These are phyloP conservation scores for Aleurites moluccanus DNA, from an alignment of 441 rosid species.

Conservation along the genomic window DNA sequence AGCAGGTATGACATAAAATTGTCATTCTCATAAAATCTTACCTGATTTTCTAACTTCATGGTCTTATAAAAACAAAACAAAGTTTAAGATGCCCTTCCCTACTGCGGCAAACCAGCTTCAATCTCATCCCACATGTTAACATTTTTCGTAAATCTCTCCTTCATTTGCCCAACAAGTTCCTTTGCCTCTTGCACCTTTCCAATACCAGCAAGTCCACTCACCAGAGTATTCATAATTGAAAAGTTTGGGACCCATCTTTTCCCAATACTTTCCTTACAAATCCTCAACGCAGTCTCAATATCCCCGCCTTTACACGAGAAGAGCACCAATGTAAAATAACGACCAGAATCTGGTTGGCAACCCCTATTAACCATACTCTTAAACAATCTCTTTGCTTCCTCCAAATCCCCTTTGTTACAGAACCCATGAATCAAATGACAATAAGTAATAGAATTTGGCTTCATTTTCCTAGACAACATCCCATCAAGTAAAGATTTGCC, in stretches of 20 bases:
- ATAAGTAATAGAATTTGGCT: conserved; percentile 53
- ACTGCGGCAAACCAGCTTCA: conserved; percentile 61
- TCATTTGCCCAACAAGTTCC: conserved; percentile 47
- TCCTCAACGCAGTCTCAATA: conserved; percentile 52
- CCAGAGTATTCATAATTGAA: conserved; percentile 61
- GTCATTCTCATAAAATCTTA: conserved; percentile 15
- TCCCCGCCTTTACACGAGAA: conserved; percentile 59
- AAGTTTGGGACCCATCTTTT: conserved; percentile 73
- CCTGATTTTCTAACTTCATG: neutral
- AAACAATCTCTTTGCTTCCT: conserved; percentile 64
- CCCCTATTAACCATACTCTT: conserved; percentile 52
- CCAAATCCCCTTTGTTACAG: conserved; percentile 56
- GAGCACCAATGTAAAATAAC: conserved; percentile 55
- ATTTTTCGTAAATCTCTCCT: conserved; percentile 53
- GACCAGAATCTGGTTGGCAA: conserved; percentile 44
- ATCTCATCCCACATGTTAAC: conserved; percentile 69
- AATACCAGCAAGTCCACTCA: conserved; percentile 52
- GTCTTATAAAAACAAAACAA: conserved; percentile 1
- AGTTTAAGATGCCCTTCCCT: conserved; percentile 19
- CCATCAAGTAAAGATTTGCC: conserved; percentile 58
- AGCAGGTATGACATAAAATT: no score
- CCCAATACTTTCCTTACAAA: conserved; percentile 61
- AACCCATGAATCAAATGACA: conserved; percentile 75
- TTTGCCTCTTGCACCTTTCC: conserved; percentile 65
- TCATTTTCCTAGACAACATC: conserved; percentile 47